phyloP scores from a whole-genome alignment of 2,329 filamentous ascomycete genomes.

The Cladosporium sp. region DNA sequence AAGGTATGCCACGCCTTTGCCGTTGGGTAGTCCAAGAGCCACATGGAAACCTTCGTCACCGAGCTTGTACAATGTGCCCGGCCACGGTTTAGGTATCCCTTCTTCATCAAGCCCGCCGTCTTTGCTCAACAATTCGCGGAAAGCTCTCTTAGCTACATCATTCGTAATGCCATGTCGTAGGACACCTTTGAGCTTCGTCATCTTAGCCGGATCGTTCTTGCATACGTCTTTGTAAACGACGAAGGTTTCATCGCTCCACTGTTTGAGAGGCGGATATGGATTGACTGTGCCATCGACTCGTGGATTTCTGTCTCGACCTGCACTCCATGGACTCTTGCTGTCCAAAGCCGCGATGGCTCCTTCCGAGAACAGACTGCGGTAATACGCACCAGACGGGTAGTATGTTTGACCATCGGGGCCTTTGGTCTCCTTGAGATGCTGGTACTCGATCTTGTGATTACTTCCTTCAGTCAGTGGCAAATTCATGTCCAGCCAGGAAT shows the following conservation, averaged over 20 bases:
- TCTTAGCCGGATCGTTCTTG: background rate
- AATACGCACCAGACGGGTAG: slow-evolving; percentile 5
- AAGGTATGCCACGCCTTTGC: slow-evolving; percentile 11
- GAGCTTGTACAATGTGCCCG: slow-evolving; percentile 4
- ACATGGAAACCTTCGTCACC: slow-evolving; percentile 10
- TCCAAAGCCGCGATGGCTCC: slow-evolving; percentile 5
- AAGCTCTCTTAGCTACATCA: background rate
- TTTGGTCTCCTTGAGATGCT: background rate
- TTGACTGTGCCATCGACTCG: slow-evolving; percentile 1
- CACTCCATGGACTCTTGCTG: slow-evolving; percentile 6
- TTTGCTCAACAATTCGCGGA: slow-evolving; percentile 3
- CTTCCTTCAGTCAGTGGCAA: background rate
- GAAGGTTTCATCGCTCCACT: slow-evolving; percentile 13
- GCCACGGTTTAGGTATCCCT: slow-evolving; percentile 1
- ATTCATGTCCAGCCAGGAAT: slow-evolving; percentile 7
- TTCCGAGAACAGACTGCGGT: background rate
- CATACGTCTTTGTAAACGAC: slow-evolving; percentile 6
- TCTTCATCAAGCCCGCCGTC: background rate
- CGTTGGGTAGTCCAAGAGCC: slow-evolving; percentile 5
- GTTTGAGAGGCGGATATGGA: slow-evolving; percentile 3
- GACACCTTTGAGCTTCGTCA: slow-evolving; percentile 7
- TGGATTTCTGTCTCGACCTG: background rate
- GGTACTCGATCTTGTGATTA: slow-evolving; percentile 1
- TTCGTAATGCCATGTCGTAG: slow-evolving; percentile 3
- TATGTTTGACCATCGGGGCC: slow-evolving; percentile 1